These are phyloP conservation scores for Saccharomyces hybrid DNA, from an alignment of 1,139 yeast genomes.

Conservation along the genomic window DNA sequence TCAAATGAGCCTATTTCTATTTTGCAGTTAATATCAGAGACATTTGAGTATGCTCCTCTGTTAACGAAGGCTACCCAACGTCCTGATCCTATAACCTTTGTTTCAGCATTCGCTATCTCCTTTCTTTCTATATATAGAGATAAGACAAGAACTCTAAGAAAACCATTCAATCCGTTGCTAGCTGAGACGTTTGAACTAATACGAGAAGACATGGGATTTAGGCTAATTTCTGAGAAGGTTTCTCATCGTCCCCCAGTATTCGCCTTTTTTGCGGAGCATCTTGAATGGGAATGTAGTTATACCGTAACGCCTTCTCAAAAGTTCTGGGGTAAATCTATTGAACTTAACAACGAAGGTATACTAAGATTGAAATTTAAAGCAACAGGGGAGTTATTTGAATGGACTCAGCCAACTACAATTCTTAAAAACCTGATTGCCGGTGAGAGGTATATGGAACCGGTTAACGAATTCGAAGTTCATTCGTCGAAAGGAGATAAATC, in stretches of 20 bases:
- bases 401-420: slow-evolving; percentile 77
- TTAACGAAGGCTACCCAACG: slow-evolving; percentile 42
- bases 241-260: slow-evolving; percentile 75
- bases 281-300: slow-evolving; percentile 65
- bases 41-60: slow-evolving; percentile 65
- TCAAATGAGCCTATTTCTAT: slow-evolving; percentile 86
- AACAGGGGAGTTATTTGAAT: slow-evolving; percentile 66
- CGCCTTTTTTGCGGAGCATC: slow-evolving; percentile 70
- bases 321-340: slow-evolving; percentile 93
- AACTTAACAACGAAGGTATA: slow-evolving; percentile 67
- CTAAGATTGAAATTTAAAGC: slow-evolving; percentile 47
- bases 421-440: slow-evolving; percentile 88
- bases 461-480: slow-evolving; percentile 56
- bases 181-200: slow-evolving; percentile 86
- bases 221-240: slow-evolving; percentile 73
- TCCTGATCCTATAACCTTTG: slow-evolving; percentile 50
- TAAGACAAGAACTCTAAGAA: slow-evolving; percentile 69
- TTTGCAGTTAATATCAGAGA: slow-evolving; percentile 71
- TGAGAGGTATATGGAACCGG: slow-evolving; percentile 90
- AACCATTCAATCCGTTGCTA: slow-evolving; percentile 85
- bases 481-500: slow-evolving; percentile 66
- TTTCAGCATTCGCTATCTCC: slow-evolving; percentile 81
- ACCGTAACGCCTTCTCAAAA: slow-evolving; percentile 79
- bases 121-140: slow-evolving; percentile 62
- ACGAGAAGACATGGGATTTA: slow-evolving; percentile 63